A percentile compares a stretch with the other conserved stretches of the same genome.
Conservation (phyloP, 2,329 filamentous ascomycete genomes). For the Colletotrichum sp. region DNA sequence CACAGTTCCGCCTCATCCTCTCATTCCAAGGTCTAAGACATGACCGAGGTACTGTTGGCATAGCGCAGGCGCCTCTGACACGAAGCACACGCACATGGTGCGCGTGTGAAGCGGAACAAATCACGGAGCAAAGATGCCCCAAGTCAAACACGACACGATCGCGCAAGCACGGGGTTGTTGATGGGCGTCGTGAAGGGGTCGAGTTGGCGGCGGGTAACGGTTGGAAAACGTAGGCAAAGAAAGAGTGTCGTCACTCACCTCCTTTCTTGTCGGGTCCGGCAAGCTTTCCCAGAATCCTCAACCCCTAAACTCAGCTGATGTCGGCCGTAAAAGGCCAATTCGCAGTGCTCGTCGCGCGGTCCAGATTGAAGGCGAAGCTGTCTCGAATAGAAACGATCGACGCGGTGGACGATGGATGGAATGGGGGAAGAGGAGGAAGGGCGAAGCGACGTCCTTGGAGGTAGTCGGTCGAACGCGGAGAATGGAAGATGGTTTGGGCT, state of each 20-base stretch:
- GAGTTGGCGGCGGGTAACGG: background rate
- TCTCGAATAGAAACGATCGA: constrained; percentile 6
- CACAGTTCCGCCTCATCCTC: constrained; percentile 6
- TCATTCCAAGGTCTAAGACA: constrained; percentile 23
- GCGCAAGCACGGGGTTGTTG: background rate
- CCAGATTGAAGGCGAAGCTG: constrained; percentile 7
- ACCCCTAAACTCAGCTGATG: constrained; percentile 29
- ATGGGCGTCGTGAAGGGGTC: background rate
- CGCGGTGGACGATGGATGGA: constrained; percentile 17
- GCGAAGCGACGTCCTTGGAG: constrained; percentile 7
- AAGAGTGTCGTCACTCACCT: constrained; percentile 17
- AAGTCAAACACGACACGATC: background rate
- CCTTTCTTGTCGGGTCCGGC: constrained; percentile 18
- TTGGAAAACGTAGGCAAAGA: background rate
- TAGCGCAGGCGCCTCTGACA: background rate
- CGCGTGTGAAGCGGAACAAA: background rate
- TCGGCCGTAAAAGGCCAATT: constrained; percentile 30
- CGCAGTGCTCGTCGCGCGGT: constrained; percentile 16
- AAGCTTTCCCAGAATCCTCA: constrained; percentile 27
- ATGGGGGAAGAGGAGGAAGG: constrained; percentile 3
- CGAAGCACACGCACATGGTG: background rate
- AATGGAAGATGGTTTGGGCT: constrained; percentile 22
- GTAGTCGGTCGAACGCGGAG: constrained; percentile 21
- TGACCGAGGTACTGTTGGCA: constrained; percentile 19
- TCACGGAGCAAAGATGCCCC: background rate